phyloP scores from a whole-genome alignment of 495 filamentous ascomycete genomes.

The Margaritispora aquatica region DNA sequence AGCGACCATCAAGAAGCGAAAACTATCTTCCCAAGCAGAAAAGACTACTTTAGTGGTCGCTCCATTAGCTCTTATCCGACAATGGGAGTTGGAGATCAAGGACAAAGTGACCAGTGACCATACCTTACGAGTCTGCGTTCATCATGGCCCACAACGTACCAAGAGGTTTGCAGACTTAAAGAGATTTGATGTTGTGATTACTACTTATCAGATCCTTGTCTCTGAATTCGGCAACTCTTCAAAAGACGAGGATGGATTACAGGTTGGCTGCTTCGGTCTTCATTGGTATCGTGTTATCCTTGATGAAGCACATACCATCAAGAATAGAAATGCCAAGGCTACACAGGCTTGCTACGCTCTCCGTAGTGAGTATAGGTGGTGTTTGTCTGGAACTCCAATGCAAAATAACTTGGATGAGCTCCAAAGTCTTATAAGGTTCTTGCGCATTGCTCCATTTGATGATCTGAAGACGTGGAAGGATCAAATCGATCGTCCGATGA shows the following conservation, averaged over 20 bases:
- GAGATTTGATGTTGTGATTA: conserved; percentile 92
- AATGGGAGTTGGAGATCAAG: conserved; percentile 92
- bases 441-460: conserved; percentile 87
- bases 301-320: conserved; percentile 96
- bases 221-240: conserved; percentile 74
- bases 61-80: conserved; percentile 91
- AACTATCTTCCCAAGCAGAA: conserved; percentile 55
- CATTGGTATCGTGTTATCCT: conserved; percentile 95
- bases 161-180: conserved; percentile 69
- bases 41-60: conserved; percentile 87
- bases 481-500: conserved; percentile 80
- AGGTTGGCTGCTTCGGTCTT: conserved; percentile 80
- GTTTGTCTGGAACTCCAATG: conserved; percentile 90
- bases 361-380: conserved; percentile 84
- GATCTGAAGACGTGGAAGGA: conserved; percentile 79
- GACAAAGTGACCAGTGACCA: conserved; percentile 65
- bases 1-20: conserved; percentile 38
- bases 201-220: conserved; percentile 89
- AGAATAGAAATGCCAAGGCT: conserved; percentile 93
- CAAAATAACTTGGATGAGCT: conserved; percentile 98
- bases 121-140: conserved; percentile 70
- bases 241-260: conserved; percentile 37
- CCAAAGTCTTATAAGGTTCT: conserved; percentile 85
- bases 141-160: conserved; percentile 80
- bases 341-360: conserved; percentile 83